Percentiles rank a stretch among this genome's conserved stretches.
phyloP scores from a whole-genome alignment of 257 asterid genomes.

The Solanum pimpinellifolium region DNA sequence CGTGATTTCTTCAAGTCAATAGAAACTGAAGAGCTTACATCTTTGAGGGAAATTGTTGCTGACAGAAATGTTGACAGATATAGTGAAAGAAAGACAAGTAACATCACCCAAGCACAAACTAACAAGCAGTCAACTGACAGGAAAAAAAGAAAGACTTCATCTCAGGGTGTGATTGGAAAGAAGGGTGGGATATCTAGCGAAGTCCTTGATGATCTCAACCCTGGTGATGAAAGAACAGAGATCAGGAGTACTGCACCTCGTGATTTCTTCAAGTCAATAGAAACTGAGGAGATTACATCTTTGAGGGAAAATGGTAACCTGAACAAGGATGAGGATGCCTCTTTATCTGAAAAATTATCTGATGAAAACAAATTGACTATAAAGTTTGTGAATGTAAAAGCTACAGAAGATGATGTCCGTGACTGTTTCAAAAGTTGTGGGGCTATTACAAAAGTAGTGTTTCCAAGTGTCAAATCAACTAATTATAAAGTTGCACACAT shows the following conservation, averaged over 20 bases:
- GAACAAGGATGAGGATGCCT: slow-evolving; percentile 2
- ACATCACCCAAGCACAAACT: neutral
- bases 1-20: slow-evolving; percentile 1
- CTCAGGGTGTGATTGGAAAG: neutral
- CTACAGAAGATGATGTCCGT: neutral
- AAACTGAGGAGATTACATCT: neutral
- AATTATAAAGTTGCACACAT: slow-evolving; percentile 20
- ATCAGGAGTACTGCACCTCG: neutral
- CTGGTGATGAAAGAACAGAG: slow-evolving; percentile 9
- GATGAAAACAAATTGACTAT: slow-evolving; percentile 24
- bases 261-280: slow-evolving; percentile 2
- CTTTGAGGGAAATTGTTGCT: neutral
- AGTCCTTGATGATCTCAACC: neutral
- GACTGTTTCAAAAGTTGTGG: slow-evolving; percentile 15
- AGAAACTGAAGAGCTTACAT: neutral
- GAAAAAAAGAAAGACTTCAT: neutral
- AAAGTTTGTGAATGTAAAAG: slow-evolving; percentile 12
- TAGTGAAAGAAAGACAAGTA: neutral
- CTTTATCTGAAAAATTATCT: slow-evolving; percentile 1
- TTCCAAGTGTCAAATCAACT: slow-evolving; percentile 5
- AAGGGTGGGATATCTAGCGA: neutral
- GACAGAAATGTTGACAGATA: neutral
- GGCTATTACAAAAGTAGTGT: slow-evolving; percentile 22
- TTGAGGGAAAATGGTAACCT: slow-evolving; percentile 7
- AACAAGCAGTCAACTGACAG: slow-evolving; percentile 3